Evolutionary conservation across 805 yeast genomes (phyloP).

Genomic region (Candida saitoana): DNA sequence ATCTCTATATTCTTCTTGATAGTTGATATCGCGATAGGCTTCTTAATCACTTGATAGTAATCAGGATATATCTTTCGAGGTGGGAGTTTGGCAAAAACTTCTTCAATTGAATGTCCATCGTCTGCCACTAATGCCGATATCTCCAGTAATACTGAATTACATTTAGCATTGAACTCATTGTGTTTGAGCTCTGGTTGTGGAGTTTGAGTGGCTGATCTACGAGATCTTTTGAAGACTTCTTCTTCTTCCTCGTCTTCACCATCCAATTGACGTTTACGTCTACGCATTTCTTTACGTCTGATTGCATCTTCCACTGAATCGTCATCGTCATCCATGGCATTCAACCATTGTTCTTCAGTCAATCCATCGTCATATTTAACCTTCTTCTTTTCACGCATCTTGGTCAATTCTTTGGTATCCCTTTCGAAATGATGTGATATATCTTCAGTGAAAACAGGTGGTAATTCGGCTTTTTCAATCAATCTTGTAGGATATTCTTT

Average conservation of each 20-base stretch:
- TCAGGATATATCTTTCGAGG: conserved; percentile 76
- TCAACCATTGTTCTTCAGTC: conserved; percentile 91
- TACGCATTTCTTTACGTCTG: conserved; percentile 43
- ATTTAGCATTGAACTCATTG: conserved; percentile 17
- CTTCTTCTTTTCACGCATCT: conserved; percentile 73
- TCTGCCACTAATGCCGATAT: conserved; percentile 40
- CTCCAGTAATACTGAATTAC: conserved; percentile 41
- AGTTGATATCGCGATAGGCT: conserved; percentile 57
- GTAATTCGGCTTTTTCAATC: conserved; percentile 67
- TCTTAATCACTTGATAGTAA: conserved; percentile 62
- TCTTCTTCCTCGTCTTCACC: conserved; percentile 26
- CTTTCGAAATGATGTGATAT: conserved; percentile 47
- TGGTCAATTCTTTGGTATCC: conserved; percentile 49
- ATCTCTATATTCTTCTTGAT: conserved; percentile 47
- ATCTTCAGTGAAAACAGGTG: conserved; percentile 73
- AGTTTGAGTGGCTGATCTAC: conserved; percentile 15
- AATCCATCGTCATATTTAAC: conserved; percentile 83
- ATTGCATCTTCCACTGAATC: conserved; percentile 61
- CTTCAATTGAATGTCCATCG: conserved; percentile 34
- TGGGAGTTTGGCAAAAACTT: conserved; percentile 64
- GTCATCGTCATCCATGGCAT: conserved; percentile 72
- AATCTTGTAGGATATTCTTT: conserved; percentile 47
- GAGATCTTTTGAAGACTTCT: conserved; percentile 17
- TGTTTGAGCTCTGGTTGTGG: conserved; percentile 6
- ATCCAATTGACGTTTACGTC: conserved; percentile 30